These are phyloP conservation scores for Logfia minima DNA, from an alignment of 129 eudicot genomes.

Conservation along the genomic window DNA sequence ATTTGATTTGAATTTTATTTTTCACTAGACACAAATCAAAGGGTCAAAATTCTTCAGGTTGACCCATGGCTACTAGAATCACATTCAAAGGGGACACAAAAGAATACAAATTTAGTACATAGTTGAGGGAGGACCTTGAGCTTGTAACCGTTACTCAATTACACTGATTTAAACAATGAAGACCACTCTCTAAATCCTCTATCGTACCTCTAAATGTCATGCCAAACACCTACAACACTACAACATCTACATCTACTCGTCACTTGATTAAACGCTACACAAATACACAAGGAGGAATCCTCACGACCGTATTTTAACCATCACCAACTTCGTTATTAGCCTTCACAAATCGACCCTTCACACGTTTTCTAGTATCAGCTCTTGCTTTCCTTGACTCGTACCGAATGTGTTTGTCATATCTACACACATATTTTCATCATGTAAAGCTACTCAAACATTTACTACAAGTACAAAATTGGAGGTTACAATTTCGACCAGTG, in stretches of 20 bases:
- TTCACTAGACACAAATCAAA: background rate
- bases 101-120: conserved; percentile 27
- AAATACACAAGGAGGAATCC: conserved; percentile 17
- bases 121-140: background rate
- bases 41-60: background rate
- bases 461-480: background rate
- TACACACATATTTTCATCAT: conserved; percentile 28
- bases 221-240: conserved; percentile 26
- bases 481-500: background rate
- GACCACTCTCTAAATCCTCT: background rate
- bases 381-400: conserved; percentile 95
- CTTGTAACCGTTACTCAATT: background rate
- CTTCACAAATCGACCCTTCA: conserved; percentile 94
- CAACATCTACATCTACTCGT: conserved; percentile 11
- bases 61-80: conserved; percentile 8
- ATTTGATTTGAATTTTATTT: background rate
- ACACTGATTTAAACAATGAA: background rate
- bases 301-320: conserved; percentile 20
- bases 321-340: conserved; percentile 52
- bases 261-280: conserved; percentile 6
- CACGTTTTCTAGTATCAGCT: conserved; percentile 92
- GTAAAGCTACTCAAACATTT: background rate
- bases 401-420: conserved; percentile 90
- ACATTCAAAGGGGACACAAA: conserved; percentile 20
- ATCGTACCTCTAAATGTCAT: conserved; percentile 14